Base-by-base conservation (phyloP, 2,329 filamentous ascomycete genomes). In the Aspergillus ochraceoroseus region DNA sequence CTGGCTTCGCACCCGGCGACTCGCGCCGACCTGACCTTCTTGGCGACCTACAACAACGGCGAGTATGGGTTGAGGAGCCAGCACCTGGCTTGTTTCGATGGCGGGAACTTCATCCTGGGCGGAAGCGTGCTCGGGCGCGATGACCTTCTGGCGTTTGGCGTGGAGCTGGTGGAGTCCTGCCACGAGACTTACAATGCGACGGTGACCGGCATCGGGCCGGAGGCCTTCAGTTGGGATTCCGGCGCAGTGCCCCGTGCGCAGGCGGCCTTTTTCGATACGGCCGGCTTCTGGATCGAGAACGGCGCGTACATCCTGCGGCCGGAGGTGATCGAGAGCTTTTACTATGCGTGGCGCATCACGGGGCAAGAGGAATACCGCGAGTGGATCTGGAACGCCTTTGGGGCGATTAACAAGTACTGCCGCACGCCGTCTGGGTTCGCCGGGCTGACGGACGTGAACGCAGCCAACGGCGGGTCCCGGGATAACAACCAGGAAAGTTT, bases 341-440 rank as follows among this genome's bases (percentile, higher is more conserved):
- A 94, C 72, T 92, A 94, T 63, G 85, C 87, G 2, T 94, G 85
- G 70, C 80, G 87, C 35, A 77, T 83, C 0, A 94, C 87, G 0
- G 82, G 83, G 3, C 75, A 90, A 45, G 51, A 67, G 20, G 83
- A 66, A 66, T 94, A 89, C 64, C 83, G 86, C 61, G 82, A 90
- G 44, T 88, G 85, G 82, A 83, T 83, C 4, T 94, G 86, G 85
- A 77, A 83, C 27, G 86, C 80, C 0, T 92, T 90, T 63, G 57
- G 75, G 23, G 74, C 74, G 17, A 83, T 94, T 58, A 82, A 80
- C 54, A 61, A 63, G 19, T 83, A 76, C 11, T 81, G 80, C 48
- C 68, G 75, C 15, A 77, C 75, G 0, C 77, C 76, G 5, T 80
- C 75, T 14, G 87, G 84, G 5, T 94, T 80, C 64, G 76, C 76